A percentile compares a stretch with the other conserved stretches of the same genome.
phyloP scores from a whole-genome alignment of 192 early-diverging fungal genomes.

The Backusella westeae region DNA sequence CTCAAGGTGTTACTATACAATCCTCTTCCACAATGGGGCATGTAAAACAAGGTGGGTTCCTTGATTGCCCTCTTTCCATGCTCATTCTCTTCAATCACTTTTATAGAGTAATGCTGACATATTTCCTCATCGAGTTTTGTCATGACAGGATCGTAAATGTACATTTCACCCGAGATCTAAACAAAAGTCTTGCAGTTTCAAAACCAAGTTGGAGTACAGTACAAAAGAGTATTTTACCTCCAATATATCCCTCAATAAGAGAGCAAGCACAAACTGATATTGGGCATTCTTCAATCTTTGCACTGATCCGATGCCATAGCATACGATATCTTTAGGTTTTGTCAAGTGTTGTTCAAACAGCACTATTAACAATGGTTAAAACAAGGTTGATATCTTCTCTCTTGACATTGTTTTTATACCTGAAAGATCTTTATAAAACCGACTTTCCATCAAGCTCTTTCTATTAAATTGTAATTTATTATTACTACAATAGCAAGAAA shows the following conservation, averaged over 20 bases:
- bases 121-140: conserved; percentile 32
- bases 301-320: conserved; percentile 40
- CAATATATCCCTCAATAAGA: conserved; percentile 24
- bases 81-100: conserved; percentile 33
- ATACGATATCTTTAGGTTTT: conserved; percentile 29
- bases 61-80: conserved; percentile 22
- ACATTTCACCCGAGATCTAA: conserved; percentile 30
- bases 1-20: conserved; percentile 34
- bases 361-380: not conserved
- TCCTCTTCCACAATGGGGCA: conserved; percentile 36
- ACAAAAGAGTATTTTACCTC: conserved; percentile 14
- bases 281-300: conserved; percentile 34
- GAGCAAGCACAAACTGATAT: conserved; percentile 35
- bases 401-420: not conserved
- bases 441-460: conserved; percentile 11
- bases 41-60: conserved; percentile 33
- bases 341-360: conserved; percentile 18
- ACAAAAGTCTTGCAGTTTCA: not conserved
- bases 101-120: conserved; percentile 15
- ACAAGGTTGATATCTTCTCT: not conserved
- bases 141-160: conserved; percentile 38
- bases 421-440: conserved; percentile 20
- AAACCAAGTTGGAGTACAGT: not conserved
- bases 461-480: not conserved
- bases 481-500: not conserved